Conservation (phyloP, 2,329 filamentous ascomycete genomes). For the Botryotinia calthae region DNA sequence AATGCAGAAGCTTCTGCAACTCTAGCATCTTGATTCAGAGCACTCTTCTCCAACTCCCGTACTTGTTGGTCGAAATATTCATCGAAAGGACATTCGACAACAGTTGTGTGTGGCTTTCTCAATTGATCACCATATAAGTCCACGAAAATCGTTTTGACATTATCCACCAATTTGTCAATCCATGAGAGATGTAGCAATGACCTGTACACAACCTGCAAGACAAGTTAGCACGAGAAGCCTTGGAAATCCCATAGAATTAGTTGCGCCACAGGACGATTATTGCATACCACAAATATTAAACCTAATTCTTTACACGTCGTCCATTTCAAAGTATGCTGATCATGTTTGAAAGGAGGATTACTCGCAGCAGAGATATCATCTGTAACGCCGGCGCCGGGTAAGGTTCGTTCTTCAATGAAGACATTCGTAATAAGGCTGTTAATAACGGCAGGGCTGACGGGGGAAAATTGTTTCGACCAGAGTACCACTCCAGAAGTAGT, state of each 20-base stretch:
- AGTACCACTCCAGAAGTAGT: slow-evolving; percentile 95
- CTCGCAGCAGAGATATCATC: slow-evolving; percentile 59
- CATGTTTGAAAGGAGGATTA: slow-evolving; percentile 78
- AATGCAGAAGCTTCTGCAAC: slow-evolving; percentile 32
- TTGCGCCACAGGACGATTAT: slow-evolving; percentile 2
- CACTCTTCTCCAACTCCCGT: slow-evolving; percentile 68
- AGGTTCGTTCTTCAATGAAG: slow-evolving; percentile 90
- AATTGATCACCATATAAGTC: slow-evolving; percentile 87
- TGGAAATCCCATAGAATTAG: background rate
- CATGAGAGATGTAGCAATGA: slow-evolving; percentile 92
- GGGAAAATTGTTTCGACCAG: slow-evolving; percentile 85
- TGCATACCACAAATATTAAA: slow-evolving; percentile 82
- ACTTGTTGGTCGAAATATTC: slow-evolving; percentile 94
- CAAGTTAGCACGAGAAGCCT: slow-evolving; percentile 5
- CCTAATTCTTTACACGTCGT: slow-evolving; percentile 88
- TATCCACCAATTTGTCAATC: slow-evolving; percentile 95
- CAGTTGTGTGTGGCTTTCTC: slow-evolving; percentile 73
- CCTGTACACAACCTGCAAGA: slow-evolving; percentile 82
- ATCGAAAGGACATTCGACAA: slow-evolving; percentile 82
- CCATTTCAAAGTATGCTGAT: slow-evolving; percentile 95
- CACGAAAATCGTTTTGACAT: slow-evolving; percentile 88
- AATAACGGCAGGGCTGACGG: slow-evolving; percentile 77
- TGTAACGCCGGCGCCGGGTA: slow-evolving; percentile 54
- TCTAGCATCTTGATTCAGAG: slow-evolving; percentile 36
- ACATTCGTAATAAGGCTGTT: slow-evolving; percentile 95